Percentiles rank a stretch among this genome's conserved stretches.
Conservation (phyloP, 805 yeast genomes). For the Ogataea chonburiensis region DNA sequence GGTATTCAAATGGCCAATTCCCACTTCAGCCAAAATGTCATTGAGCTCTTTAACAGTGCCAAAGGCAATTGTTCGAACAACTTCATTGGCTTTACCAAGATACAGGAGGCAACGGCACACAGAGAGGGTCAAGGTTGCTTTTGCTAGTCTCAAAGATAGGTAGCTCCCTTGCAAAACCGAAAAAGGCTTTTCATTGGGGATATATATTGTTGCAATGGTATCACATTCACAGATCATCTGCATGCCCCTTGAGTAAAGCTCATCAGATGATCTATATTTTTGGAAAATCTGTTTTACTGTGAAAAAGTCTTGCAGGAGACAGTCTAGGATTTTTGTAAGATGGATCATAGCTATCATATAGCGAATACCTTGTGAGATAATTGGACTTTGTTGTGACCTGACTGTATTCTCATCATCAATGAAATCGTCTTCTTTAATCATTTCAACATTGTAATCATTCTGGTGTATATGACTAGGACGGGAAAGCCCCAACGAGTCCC, state of each 20-base stretch:
- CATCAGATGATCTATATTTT: too few relatives aligned
- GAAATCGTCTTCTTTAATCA: slow-evolving; percentile 64
- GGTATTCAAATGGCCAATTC: slow-evolving; percentile 5
- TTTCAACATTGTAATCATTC: slow-evolving; percentile 59
- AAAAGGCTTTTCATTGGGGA: slow-evolving; percentile 5
- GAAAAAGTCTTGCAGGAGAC: slow-evolving; percentile 3
- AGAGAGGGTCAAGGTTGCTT: slow-evolving; percentile 4
- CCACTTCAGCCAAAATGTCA: slow-evolving; percentile 3
- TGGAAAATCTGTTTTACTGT: too few relatives aligned
- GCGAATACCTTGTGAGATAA: slow-evolving; percentile 4
- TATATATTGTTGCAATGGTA: slow-evolving; percentile 6
- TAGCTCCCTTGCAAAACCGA: slow-evolving; percentile 1
- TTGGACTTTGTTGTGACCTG: slow-evolving; percentile 7
- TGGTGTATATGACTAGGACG: slow-evolving; percentile 30
- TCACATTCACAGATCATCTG: slow-evolving; percentile 6
- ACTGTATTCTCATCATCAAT: slow-evolving; percentile 44
- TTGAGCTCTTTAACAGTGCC: slow-evolving; percentile 1
- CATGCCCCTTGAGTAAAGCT: background rate
- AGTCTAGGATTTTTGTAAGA: slow-evolving; percentile 3
- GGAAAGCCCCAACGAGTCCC: slow-evolving; percentile 34
- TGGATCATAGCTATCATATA: slow-evolving; percentile 8
- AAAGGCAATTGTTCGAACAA: slow-evolving; percentile 1
- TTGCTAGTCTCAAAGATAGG: slow-evolving; percentile 8
- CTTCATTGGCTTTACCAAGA: background rate
- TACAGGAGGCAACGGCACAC: slow-evolving; percentile 7